Evolutionary conservation across 371 early-diverging fungal species (phyloP).

Genomic region (Lichtheimia ornata): DNA sequence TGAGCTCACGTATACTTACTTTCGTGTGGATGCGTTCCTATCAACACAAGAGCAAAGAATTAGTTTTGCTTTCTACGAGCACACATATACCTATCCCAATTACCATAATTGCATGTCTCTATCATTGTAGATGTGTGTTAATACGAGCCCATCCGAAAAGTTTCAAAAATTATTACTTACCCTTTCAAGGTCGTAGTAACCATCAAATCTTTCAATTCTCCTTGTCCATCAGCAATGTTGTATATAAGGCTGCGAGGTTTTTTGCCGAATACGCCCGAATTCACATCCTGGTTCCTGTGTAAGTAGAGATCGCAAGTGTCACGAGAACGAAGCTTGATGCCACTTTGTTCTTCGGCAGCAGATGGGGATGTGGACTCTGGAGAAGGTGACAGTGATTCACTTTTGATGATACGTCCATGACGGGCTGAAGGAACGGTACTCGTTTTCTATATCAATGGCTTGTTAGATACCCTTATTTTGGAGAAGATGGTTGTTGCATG

Average conservation of each 20-base stretch:
- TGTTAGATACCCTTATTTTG: no score
- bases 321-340: conserved; percentile 7
- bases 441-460: no score
- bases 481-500: no score
- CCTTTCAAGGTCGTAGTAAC: conserved; percentile 34
- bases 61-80: no score
- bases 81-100: not conserved
- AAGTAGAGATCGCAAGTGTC: conserved; percentile 19
- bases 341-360: no score
- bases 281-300: conserved; percentile 12
- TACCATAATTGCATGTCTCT: conserved; percentile 42
- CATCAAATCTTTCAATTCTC: conserved; percentile 26
- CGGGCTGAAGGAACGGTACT: no score
- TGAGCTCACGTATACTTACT: not conserved
- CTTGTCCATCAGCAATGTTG: conserved; percentile 19
- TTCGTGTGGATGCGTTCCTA: conserved; percentile 25
- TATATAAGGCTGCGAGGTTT: conserved; percentile 38
- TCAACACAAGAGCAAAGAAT: not conserved
- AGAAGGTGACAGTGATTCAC: no score
- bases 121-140: not conserved
- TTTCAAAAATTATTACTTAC: conserved; percentile 3
- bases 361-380: no score
- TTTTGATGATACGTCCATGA: no score
- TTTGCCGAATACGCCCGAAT: conserved; percentile 9
- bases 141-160: not conserved